phyloP scores from a whole-genome alignment of 805 yeast species.

The Schizosaccharomyces lindneri region DNA sequence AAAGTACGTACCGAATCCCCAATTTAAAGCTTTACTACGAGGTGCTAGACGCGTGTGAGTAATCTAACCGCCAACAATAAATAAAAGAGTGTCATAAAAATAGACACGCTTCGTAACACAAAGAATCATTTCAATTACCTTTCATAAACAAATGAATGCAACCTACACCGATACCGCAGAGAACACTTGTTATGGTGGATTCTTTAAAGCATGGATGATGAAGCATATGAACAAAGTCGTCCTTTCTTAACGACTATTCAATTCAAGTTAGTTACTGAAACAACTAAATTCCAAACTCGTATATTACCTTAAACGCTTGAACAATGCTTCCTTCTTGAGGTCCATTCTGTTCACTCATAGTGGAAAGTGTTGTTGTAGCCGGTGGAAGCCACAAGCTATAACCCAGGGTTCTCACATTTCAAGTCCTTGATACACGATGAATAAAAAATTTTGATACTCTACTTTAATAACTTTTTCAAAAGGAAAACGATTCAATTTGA shows the following conservation, averaged over 20 bases:
- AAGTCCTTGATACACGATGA: no score
- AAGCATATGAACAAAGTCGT: background rate
- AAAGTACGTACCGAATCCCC: background rate
- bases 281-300: no score
- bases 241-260: background rate
- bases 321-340: background rate
- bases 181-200: background rate
- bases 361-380: background rate
- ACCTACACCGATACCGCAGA: background rate
- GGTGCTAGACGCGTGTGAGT: background rate
- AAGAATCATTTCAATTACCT: background rate
- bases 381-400: background rate
- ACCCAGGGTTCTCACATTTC: no score
- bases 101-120: background rate
- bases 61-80: background rate
- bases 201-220: background rate
- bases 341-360: background rate
- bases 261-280: no score
- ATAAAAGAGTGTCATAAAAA: background rate
- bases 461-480: no score
- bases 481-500: no score
- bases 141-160: background rate
- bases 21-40: background rate
- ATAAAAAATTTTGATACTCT: no score
- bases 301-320: background rate